phyloP scores from a whole-genome alignment of 106 monocot species.

The Phalaenopsis equestris region DNA sequence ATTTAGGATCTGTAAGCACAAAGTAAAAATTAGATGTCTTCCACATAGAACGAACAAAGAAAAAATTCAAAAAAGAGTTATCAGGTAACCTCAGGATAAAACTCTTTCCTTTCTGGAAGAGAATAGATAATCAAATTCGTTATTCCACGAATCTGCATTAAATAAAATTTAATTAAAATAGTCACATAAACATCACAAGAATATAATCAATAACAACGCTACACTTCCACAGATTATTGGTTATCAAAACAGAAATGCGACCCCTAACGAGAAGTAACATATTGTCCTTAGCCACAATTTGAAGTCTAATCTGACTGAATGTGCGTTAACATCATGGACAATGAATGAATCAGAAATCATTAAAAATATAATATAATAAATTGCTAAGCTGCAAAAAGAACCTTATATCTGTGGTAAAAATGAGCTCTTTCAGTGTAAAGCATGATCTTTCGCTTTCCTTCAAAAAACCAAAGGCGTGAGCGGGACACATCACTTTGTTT shows the following conservation, averaged over 20 bases:
- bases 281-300: neutral
- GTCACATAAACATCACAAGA: neutral
- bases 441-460: conserved; percentile 86
- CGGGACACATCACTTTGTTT: conserved; percentile 92
- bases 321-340: neutral
- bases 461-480: conserved; percentile 87
- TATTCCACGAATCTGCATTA: conserved; percentile 74
- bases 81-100: conserved; percentile 69
- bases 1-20: conserved; percentile 39
- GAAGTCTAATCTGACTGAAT: neutral
- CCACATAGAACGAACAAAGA: neutral
- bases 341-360: neutral
- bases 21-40: neutral
- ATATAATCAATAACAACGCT: neutral
- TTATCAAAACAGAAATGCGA: neutral
- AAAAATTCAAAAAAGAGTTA: neutral
- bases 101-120: conserved; percentile 87
- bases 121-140: conserved; percentile 72
- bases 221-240: too few relatives aligned
- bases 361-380: neutral
- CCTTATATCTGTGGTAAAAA: conserved; percentile 99
- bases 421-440: conserved; percentile 96
- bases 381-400: conserved; percentile 8
- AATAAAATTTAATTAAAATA: conserved; percentile 6
- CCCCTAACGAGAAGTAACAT: neutral